phyloP scores from a whole-genome alignment of 495 filamentous ascomycete species.

The Annulohypoxylon nitens region DNA sequence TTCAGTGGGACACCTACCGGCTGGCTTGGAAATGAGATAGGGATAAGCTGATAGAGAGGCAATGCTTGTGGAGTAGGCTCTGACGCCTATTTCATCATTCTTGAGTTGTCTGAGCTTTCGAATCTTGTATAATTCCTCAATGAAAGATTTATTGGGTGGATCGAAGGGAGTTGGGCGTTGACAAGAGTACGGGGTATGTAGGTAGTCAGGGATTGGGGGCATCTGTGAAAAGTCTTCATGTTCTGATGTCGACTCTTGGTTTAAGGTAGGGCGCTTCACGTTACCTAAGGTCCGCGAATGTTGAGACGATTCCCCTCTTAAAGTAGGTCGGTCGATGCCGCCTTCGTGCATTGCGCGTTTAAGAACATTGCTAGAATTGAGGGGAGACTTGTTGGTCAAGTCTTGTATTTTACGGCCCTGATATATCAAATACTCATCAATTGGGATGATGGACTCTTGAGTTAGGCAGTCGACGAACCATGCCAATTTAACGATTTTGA shows the following conservation, averaged over 20 bases:
- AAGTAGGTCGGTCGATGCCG: constrained; percentile 12
- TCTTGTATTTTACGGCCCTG: constrained; percentile 60
- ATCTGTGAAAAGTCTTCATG: constrained; percentile 65
- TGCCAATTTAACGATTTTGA: constrained; percentile 78
- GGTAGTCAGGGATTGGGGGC: constrained; percentile 76
- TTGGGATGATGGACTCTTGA: constrained; percentile 65
- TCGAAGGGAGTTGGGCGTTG: constrained; percentile 78
- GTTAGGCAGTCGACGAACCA: constrained; percentile 79
- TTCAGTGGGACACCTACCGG: constrained; percentile 44
- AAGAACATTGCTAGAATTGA: constrained; percentile 47
- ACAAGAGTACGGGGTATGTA: constrained; percentile 82
- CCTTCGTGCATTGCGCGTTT: constrained; percentile 54
- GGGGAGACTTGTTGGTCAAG: constrained; percentile 27
- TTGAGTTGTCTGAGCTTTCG: constrained; percentile 75
- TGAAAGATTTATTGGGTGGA: constrained; percentile 81
- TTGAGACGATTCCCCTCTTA: constrained; percentile 18
- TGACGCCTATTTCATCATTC: constrained; percentile 80
- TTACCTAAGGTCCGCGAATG: constrained; percentile 35
- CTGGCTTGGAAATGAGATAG: constrained; percentile 52
- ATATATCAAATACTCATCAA: constrained; percentile 76
- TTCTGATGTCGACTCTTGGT: constrained; percentile 79
- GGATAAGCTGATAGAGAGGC: constrained; percentile 88
- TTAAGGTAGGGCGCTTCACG: constrained; percentile 60
- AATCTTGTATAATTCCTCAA: constrained; percentile 80
- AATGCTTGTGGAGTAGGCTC: constrained; percentile 91